Base-by-base conservation (phyloP, 2,329 filamentous ascomycete species). In the Didymella pomorum region DNA sequence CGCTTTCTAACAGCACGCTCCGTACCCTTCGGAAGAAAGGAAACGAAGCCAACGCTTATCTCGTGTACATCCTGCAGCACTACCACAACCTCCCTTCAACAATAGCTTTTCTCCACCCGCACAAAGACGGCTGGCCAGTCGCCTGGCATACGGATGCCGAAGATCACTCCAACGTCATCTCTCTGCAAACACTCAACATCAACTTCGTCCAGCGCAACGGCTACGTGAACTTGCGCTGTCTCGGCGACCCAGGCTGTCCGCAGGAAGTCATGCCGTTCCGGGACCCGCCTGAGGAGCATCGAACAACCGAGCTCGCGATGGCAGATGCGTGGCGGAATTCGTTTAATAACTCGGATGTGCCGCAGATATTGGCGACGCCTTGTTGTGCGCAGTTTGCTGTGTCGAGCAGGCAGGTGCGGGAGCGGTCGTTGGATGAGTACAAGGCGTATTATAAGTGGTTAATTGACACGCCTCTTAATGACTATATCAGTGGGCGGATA, bases 301-400 rank as follows among this genome's bases (percentile, higher is more conserved):
- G 64, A 39, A 62, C 63, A 23, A 37, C 58, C 56, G 76, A 80
- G 52, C 60, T 55, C 35, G 58, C 57, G 25, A 67, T 71, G 48
- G 48, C 56, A 10, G 70, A 72, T 10, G 80, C 77, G 1, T 84
- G 82, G 65, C 73, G 73, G 65, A 76, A 79, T 16, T 60, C 83
- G 4, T 83, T 84, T 56, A 68, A 70, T 2, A 64, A 64, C 20
- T 51, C 51, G 0, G 54, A 62, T 9, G 64, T 78, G 7, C 82
- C 81, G 0, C 67, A 79, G 7, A 66, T 73, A 26, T 76, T 85
- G 14, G 81, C 78, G 1, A 76, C 78, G 1, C 77, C 78, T 12
- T 84, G 82, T 62, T 83, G 75, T 61, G 69, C 72, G 3, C 71
- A 76, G 42, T 78, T 78, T 52, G 76, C 74, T 5, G 76, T 78